phyloP scores from a whole-genome alignment of 805 yeast species.

The Kuraishia cidri region DNA sequence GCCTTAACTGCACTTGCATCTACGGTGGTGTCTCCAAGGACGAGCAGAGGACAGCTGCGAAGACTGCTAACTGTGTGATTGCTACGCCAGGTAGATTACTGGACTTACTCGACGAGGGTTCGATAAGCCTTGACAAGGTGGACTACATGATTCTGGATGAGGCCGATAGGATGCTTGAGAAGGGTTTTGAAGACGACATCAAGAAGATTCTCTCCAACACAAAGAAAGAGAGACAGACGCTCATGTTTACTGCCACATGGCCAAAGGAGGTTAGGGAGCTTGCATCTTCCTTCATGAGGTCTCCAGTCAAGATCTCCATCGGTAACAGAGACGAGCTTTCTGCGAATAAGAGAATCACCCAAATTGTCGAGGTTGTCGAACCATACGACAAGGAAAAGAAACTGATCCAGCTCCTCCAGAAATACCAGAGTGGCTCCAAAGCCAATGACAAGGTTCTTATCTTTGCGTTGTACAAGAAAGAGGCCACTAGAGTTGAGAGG shows the following conservation, averaged over 20 bases:
- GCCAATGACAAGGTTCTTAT: constrained; percentile 77
- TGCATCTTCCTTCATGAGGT: constrained; percentile 75
- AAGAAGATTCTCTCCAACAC: constrained; percentile 62
- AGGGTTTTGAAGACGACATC: constrained; percentile 96
- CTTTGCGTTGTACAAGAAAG: constrained; percentile 94
- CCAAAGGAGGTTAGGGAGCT: constrained; percentile 96
- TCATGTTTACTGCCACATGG: constrained; percentile 99
- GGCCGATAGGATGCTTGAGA: constrained; percentile 98
- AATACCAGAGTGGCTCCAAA: constrained; percentile 60
- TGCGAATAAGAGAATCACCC: constrained; percentile 92
- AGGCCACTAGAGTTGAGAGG: constrained; percentile 86
- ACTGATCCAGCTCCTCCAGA: constrained; percentile 59
- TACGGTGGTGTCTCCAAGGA: constrained; percentile 98
- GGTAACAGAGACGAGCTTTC: constrained; percentile 92
- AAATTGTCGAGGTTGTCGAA: constrained; percentile 87
- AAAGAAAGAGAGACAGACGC: constrained; percentile 60
- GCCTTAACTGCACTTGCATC: constrained; percentile 69
- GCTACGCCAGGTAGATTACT: constrained; percentile 98
- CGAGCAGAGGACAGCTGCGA: constrained; percentile 70
- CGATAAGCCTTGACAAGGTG: constrained; percentile 58
- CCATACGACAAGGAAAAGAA: constrained; percentile 72
- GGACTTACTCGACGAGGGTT: constrained; percentile 85
- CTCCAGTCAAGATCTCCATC: constrained; percentile 83
- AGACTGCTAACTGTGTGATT: constrained; percentile 68
- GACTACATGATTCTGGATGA: constrained; percentile 87